phyloP scores from a whole-genome alignment of 2,329 filamentous ascomycete genomes.

The Beauveria caledonica region DNA sequence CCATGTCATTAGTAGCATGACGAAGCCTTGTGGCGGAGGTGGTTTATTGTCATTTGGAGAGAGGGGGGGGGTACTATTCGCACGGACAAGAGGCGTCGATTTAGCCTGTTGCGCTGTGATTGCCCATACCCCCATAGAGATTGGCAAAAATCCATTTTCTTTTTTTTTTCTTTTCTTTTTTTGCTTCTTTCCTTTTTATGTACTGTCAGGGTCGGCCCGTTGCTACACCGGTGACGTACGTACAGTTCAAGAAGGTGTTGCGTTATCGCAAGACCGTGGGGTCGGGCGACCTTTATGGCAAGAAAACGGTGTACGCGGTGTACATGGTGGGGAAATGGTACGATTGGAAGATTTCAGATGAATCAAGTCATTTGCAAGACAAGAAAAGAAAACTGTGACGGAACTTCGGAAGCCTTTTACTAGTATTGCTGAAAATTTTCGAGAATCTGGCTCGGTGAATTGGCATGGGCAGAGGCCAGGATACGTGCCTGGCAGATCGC shows the following conservation, averaged over 20 bases:
- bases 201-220: neutral
- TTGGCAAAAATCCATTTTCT: no score
- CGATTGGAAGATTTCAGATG: slow-evolving; percentile 1
- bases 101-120: no score
- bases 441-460: neutral
- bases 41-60: neutral
- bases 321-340: neutral
- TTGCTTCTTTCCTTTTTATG: no score
- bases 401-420: neutral
- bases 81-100: neutral
- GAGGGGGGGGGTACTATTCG: neutral
- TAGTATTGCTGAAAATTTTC: neutral
- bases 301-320: neutral
- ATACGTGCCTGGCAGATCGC: neutral
- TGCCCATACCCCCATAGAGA: no score
- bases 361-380: neutral
- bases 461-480: neutral
- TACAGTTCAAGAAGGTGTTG: no score
- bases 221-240: neutral
- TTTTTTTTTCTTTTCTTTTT: no score
- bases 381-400: no score
- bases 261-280: no score
- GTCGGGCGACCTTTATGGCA: no score
- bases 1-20: neutral
- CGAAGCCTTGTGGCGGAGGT: neutral